phyloP scores from a whole-genome alignment of 768 basidiomycete genomes.

The Tubosaeta sp. region DNA sequence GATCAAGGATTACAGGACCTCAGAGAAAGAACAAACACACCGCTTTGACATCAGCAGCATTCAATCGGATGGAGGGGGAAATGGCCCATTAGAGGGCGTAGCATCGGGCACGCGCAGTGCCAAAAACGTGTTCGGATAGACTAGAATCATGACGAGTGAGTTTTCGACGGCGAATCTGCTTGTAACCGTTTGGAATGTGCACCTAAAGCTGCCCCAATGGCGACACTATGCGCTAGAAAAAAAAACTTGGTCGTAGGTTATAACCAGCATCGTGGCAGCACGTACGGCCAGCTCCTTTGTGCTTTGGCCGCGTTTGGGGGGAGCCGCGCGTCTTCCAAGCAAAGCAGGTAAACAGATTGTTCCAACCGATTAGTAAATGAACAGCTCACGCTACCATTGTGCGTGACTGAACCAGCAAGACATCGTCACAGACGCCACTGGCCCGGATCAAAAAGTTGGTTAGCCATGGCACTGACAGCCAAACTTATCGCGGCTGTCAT shows the following conservation, averaged over 20 bases:
- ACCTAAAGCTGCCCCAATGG: constrained; percentile 24
- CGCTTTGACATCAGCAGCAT: constrained; percentile 6
- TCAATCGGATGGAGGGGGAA: constrained; percentile 12
- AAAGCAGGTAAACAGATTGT: background rate
- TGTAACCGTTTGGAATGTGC: constrained; percentile 25
- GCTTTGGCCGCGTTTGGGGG: background rate
- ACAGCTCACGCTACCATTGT: constrained; percentile 14
- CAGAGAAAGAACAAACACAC: constrained; percentile 7
- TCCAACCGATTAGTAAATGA: background rate
- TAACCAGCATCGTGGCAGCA: background rate
- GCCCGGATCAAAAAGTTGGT: no score
- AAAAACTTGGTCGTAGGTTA: background rate
- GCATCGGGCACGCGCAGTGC: constrained; percentile 17
- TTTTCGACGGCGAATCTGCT: constrained; percentile 3
- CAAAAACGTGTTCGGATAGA: constrained; percentile 26
- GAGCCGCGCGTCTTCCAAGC: constrained; percentile 10
- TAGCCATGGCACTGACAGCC: constrained; percentile 2
- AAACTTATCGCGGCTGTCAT: constrained; percentile 12
- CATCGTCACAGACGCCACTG: constrained; percentile 14
- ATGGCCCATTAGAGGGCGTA: background rate
- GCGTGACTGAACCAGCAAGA: constrained; percentile 16
- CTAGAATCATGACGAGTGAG: constrained; percentile 7
- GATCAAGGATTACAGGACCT: background rate
- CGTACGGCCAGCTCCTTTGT: constrained; percentile 24
- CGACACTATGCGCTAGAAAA: constrained; percentile 18